Percentiles rank a stretch among this genome's conserved stretches.
phyloP scores from a whole-genome alignment of 2,329 filamentous ascomycete genomes.

The Curvularia sp. region DNA sequence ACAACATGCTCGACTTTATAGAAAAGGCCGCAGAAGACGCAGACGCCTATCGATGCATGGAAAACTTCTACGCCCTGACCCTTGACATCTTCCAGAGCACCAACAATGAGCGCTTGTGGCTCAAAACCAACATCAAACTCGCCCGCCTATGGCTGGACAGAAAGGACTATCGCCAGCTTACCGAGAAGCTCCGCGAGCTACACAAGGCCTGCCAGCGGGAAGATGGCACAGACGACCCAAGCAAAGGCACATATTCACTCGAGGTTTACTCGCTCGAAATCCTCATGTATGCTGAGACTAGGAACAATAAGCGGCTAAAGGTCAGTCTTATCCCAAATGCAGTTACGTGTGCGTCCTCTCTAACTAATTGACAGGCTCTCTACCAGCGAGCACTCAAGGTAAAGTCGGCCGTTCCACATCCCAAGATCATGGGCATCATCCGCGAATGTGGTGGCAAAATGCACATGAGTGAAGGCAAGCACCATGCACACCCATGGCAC shows the following conservation, averaged over 20 bases:
- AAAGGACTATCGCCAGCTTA: conserved; percentile 82
- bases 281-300: conserved; percentile 96
- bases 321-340: conserved; percentile 46
- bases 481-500: conserved; percentile 19
- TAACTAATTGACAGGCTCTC: conserved; percentile 61
- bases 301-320: conserved; percentile 97
- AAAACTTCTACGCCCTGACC: conserved; percentile 92
- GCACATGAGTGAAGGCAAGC: conserved; percentile 89
- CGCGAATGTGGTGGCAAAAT: conserved; percentile 99
- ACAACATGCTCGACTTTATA: conserved; percentile 98
- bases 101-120: conserved; percentile 95
- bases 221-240: conserved; percentile 88
- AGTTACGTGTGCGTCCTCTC: conserved; percentile 30
- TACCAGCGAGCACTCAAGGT: conserved; percentile 93
- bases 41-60: conserved; percentile 81
- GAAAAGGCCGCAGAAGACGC: conserved; percentile 83
- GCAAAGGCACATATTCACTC: conserved; percentile 93
- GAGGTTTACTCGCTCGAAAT: conserved; percentile 98
- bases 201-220: conserved; percentile 87
- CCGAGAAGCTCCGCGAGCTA: conserved; percentile 84
- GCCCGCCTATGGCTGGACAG: conserved; percentile 89
- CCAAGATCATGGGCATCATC: conserved; percentile 99
- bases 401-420: conserved; percentile 95
- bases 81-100: conserved; percentile 95
- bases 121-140: conserved; percentile 98